Base-by-base conservation (phyloP, 148 eudicot species). In the Chenopodium berlandieri region DNA sequence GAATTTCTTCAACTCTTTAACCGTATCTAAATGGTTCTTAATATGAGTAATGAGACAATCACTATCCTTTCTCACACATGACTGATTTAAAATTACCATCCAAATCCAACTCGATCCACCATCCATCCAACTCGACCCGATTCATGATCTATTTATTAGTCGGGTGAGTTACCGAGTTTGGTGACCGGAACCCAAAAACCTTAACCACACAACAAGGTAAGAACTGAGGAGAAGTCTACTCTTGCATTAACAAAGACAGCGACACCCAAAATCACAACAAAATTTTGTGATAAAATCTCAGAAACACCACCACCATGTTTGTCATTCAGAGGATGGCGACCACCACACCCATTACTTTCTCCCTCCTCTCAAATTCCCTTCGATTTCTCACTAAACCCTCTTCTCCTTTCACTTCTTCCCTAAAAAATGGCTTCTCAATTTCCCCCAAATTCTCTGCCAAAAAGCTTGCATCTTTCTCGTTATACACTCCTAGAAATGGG, bases 301-400 rank as follows among this genome's bases (percentile, higher is more conserved):
- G 0, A 58, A n/a, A 0, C 75, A 60, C 6, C 80, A 81, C 19
- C 80, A 81, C 76, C 70, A 87, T 90, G 90, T 80, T 85, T 13
- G 79, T 82, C 82, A 32, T 90, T 31, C 88, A 86, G 52, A 89
- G 63, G 76, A 86, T 90, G 91, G 84, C 90, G 16, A 40, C 84
- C 10, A 70, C 86, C 37, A 74, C 89, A 16, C 54, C 90, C 77
- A 73, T 81, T 0, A 73, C 91, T 79, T 78, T 83, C 74, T 84
- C 87, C 68, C 84, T 87, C 80, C 77, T 88, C 85, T 85, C 90
- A 62, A 80, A 77, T 63, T 79, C 88, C 17, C 63, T 83, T 65
- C 91, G 86, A 27, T 54, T 87, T 34, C 77, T 82, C 67, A 20
- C 81, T 66, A 81, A 79, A 79, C 81, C 86, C 81, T 76, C 77